These are phyloP conservation scores for Pichia gijzeniarum DNA, from an alignment of 805 yeast genomes.

Conservation along the genomic window DNA sequence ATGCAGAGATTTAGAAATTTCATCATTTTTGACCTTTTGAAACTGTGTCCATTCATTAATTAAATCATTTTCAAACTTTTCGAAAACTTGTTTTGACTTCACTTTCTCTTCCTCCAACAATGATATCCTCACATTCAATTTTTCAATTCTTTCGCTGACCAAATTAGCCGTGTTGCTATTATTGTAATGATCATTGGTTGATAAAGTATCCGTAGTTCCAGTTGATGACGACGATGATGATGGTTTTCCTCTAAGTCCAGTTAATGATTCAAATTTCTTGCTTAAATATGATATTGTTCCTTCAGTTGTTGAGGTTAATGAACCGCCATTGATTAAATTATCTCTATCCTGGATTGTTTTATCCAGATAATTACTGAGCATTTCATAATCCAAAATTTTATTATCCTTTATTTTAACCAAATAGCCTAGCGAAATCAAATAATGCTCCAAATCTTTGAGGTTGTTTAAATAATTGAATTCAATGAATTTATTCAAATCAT, in stretches of 20 bases:
- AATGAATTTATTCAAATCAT: conserved; percentile 36
- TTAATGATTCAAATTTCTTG: conserved; percentile 45
- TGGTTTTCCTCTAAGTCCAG: conserved; percentile 28
- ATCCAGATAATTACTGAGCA: conserved; percentile 66
- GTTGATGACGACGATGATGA: neutral
- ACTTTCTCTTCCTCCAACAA: conserved; percentile 41
- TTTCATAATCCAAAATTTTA: conserved; percentile 87
- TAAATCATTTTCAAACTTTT: conserved; percentile 40
- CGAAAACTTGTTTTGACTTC: conserved; percentile 38
- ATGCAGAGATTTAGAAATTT: conserved; percentile 63
- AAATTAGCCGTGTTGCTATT: conserved; percentile 26
- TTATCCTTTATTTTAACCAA: conserved; percentile 82
- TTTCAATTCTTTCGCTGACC: conserved; percentile 38
- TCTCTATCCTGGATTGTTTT: conserved; percentile 63
- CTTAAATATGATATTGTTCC: conserved; percentile 32
- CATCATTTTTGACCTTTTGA: conserved; percentile 73
- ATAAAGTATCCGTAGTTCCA: conserved; percentile 21
- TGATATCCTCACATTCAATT: conserved; percentile 34
- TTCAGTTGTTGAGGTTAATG: conserved; percentile 31
- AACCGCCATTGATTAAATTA: conserved; percentile 29
- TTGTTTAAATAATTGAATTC: conserved; percentile 81
- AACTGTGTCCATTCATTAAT: conserved; percentile 55
- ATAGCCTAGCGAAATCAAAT: conserved; percentile 55
- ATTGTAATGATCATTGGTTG: conserved; percentile 30
- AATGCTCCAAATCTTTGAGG: conserved; percentile 82